Conservation (phyloP, 345 rosid genomes). For the Eucalyptus marginata region DNA sequence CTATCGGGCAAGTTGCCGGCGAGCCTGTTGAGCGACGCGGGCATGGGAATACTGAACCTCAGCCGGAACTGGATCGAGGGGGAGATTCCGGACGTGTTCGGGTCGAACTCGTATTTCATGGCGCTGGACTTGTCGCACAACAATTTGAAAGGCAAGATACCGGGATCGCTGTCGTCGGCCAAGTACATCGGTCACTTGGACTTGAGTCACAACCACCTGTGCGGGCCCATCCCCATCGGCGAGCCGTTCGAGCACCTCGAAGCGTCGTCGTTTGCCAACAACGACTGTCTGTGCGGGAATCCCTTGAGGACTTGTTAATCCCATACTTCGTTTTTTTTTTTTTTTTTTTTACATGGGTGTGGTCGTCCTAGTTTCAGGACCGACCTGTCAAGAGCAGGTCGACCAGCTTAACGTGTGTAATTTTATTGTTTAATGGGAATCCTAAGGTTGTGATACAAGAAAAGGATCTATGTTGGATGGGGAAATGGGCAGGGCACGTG, state of each 20-base stretch:
- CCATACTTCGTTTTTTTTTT: neutral
- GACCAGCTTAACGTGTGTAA: neutral
- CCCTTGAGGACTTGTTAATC: constrained; percentile 56
- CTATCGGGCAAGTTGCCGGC: constrained; percentile 53
- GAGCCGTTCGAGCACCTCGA: constrained; percentile 70
- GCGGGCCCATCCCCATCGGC: constrained; percentile 78
- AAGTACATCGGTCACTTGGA: constrained; percentile 70
- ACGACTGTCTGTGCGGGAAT: constrained; percentile 80
- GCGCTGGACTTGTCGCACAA: constrained; percentile 74
- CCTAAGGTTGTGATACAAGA: neutral
- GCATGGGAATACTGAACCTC: constrained; percentile 59
- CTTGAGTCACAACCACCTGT: constrained; percentile 79
- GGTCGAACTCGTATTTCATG: constrained; percentile 54
- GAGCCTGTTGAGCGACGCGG: constrained; percentile 34
- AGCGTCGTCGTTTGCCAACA: constrained; percentile 50
- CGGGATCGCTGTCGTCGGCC: constrained; percentile 45
- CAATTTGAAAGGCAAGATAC: constrained; percentile 54
- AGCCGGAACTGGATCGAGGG: constrained; percentile 75
- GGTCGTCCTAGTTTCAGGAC: neutral
- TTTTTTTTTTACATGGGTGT: neutral
- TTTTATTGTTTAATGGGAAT: neutral
- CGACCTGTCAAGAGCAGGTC: neutral
- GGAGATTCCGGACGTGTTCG: constrained; percentile 69
- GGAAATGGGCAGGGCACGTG: neutral
- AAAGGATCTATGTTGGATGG: neutral